Conservation (phyloP, 2,329 filamentous ascomycete species). For the Nannizzia gypsea region DNA sequence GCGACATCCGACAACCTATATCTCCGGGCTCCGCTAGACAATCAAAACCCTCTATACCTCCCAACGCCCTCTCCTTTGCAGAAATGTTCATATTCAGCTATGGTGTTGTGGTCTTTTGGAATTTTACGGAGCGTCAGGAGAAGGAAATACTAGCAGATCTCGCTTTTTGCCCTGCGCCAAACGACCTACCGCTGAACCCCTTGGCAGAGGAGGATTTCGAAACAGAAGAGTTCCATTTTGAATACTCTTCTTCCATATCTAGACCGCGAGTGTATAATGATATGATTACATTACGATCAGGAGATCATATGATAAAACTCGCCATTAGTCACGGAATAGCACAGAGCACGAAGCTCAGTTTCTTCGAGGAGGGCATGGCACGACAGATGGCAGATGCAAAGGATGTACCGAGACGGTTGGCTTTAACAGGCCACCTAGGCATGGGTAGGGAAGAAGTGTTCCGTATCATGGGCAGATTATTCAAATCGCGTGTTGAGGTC, state of each 20-base stretch:
- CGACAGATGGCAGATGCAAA: constrained; percentile 88
- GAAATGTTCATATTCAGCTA: constrained; percentile 98
- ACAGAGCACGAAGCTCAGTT: constrained; percentile 89
- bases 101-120: constrained; percentile 97
- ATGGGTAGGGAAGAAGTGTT: constrained; percentile 90
- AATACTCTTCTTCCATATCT: constrained; percentile 78
- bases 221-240: constrained; percentile 96
- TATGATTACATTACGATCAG: constrained; percentile 92
- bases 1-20: not conserved
- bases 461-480: constrained; percentile 77
- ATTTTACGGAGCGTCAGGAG: constrained; percentile 90
- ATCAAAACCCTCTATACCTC: constrained; percentile 36
- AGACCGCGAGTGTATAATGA: constrained; percentile 93
- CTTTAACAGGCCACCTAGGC: constrained; percentile 76
- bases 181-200: constrained; percentile 63
- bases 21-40: not conserved
- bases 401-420: constrained; percentile 77
- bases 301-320: constrained; percentile 98
- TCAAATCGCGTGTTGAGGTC: constrained; percentile 90
- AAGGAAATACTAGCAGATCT: constrained; percentile 93
- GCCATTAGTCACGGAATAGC: constrained; percentile 96
- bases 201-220: constrained; percentile 85
- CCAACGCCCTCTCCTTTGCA: constrained; percentile 66
- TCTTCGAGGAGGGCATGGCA: constrained; percentile 93
- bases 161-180: constrained; percentile 56